A percentile compares a stretch with the other conserved stretches of the same genome.
These are phyloP conservation scores for Phytomonas francai DNA, from an alignment of 208 protist species.

Conservation along the genomic window DNA sequence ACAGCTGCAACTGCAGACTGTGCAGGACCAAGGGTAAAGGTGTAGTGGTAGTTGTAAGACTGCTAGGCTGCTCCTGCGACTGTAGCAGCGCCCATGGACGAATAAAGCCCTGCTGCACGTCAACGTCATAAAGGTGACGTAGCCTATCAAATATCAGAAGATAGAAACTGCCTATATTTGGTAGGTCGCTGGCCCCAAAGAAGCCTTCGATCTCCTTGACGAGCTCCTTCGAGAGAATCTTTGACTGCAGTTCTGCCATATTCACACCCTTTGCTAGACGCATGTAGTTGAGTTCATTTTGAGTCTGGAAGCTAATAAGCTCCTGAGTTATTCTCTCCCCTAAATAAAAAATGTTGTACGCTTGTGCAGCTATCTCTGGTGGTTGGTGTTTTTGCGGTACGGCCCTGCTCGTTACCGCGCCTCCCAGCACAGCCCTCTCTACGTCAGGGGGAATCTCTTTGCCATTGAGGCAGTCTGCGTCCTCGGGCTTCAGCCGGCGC, in stretches of 20 bases:
- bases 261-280: slow-evolving; percentile 18
- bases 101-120: slow-evolving; percentile 26
- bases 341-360: slow-evolving; percentile 15
- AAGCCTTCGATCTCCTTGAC: slow-evolving; percentile 26
- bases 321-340: slow-evolving; percentile 5
- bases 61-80: slow-evolving; percentile 50
- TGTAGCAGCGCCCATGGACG: slow-evolving; percentile 61
- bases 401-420: background rate
- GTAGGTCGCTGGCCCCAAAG: slow-evolving; percentile 14
- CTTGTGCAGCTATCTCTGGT: slow-evolving; percentile 13
- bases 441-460: background rate
- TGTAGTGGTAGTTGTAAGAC: slow-evolving; percentile 67
- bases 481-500: slow-evolving; percentile 21
- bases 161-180: slow-evolving; percentile 1
- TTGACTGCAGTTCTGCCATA: slow-evolving; percentile 26
- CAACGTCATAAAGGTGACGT: slow-evolving; percentile 79
- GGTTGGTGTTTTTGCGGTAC: background rate
- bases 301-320: slow-evolving; percentile 7
- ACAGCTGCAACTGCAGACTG: slow-evolving; percentile 21
- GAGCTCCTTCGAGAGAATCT: slow-evolving; percentile 27
- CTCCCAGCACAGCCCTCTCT: background rate
- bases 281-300: slow-evolving; percentile 1
- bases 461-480: slow-evolving; percentile 11
- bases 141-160: slow-evolving; percentile 78
- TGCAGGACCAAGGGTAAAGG: slow-evolving; percentile 55